Evolutionary conservation across 257 asterid species (phyloP).

Genomic region (Oldenlandia corymbosa): DNA sequence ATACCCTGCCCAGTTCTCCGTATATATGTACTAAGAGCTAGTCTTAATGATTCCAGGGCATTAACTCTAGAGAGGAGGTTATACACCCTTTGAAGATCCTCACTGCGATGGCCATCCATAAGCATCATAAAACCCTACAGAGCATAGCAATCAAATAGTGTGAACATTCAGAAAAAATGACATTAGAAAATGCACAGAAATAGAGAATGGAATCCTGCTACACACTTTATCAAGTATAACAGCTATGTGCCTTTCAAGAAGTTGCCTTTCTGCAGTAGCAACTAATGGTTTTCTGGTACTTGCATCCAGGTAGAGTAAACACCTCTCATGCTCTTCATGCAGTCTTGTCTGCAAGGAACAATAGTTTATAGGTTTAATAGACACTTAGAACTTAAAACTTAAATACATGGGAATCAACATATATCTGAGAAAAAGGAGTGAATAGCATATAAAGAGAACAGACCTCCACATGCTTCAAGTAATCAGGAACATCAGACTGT

Average conservation of each 20-base stretch:
- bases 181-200: conserved; percentile 4
- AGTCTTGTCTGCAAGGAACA: conserved; percentile 58
- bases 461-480: conserved; percentile 92
- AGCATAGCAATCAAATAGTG: conserved; percentile 13
- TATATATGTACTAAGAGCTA: conserved; percentile 72
- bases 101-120: conserved; percentile 87
- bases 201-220: conserved; percentile 4
- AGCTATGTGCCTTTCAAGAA: conserved; percentile 71
- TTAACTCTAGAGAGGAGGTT: conserved; percentile 63
- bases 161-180: conserved; percentile 9
- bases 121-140: conserved; percentile 74
- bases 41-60: conserved; percentile 78
- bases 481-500: conserved; percentile 90
- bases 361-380: not conserved
- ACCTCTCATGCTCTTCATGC: conserved; percentile 95
- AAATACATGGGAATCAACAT: not conserved
- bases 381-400: too few relatives aligned
- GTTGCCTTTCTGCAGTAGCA: conserved; percentile 79
- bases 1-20: conserved; percentile 84
- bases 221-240: conserved; percentile 88
- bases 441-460: conserved; percentile 17
- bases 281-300: conserved; percentile 79
- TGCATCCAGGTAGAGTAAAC: conserved; percentile 73
- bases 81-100: conserved; percentile 89
- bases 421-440: not conserved